phyloP scores from a whole-genome alignment of 78 protist genomes.

The Cyanophora paradoxa region DNA sequence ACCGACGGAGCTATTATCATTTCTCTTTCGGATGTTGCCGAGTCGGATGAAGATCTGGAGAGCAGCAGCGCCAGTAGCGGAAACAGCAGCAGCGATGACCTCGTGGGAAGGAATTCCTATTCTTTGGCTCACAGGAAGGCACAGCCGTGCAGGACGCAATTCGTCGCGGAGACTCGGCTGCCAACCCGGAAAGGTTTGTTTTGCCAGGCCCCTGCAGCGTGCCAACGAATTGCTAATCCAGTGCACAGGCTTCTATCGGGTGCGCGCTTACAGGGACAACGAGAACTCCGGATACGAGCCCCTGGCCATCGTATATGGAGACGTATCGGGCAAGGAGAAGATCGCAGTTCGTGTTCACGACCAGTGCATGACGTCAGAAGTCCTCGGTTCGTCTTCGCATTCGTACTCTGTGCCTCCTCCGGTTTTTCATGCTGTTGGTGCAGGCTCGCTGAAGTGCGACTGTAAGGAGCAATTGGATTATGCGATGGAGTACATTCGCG shows the following conservation, averaged over 20 bases:
- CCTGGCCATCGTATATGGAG: not conserved
- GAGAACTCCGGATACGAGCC: not conserved
- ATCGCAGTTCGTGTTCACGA: constrained; percentile 17
- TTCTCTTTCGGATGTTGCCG: no score
- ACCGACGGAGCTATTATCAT: no score
- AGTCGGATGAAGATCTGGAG: no score
- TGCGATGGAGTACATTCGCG: not conserved
- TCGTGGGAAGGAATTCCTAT: no score
- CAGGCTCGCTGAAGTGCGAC: constrained; percentile 21
- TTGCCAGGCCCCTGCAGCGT: no score
- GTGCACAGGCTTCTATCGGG: not conserved
- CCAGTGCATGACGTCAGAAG: constrained; percentile 24
- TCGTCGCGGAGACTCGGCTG: no score
- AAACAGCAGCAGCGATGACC: no score
- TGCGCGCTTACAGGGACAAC: not conserved
- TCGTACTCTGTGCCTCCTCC: not conserved
- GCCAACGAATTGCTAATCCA: no score
- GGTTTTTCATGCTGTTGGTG: not conserved
- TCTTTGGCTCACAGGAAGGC: no score
- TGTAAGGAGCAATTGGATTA: constrained; percentile 24
- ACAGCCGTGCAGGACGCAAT: no score
- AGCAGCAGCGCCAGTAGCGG: no score
- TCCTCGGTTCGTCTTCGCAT: not conserved
- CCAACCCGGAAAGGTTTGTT: no score
- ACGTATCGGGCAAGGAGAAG: not conserved